Evolutionary conservation across 2,329 filamentous ascomycete genomes (phyloP).

Genomic region (Dothistroma pini): DNA sequence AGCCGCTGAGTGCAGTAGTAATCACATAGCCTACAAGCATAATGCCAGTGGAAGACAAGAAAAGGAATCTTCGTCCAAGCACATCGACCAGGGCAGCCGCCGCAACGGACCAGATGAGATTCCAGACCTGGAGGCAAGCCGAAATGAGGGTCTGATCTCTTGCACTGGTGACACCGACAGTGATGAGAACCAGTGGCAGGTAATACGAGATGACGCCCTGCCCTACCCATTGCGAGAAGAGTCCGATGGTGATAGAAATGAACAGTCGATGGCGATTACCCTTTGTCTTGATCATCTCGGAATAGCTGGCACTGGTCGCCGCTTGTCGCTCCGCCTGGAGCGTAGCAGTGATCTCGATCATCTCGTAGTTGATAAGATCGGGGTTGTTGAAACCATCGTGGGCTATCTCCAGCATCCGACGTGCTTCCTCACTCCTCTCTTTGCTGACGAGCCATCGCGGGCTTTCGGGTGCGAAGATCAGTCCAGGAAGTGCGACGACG

Average conservation of each 20-base stretch:
- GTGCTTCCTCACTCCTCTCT: conserved; percentile 15
- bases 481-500: conserved; percentile 22
- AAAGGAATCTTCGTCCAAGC: conserved; percentile 43
- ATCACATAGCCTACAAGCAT: conserved; percentile 43
- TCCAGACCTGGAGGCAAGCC: conserved; percentile 39
- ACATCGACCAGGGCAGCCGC: conserved; percentile 43
- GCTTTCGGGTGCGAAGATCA: conserved; percentile 6
- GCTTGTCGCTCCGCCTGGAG: conserved; percentile 47
- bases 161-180: conserved; percentile 38
- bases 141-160: conserved; percentile 39
- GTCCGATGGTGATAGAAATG: conserved; percentile 38
- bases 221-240: conserved; percentile 40
- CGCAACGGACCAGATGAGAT: conserved; percentile 36
- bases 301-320: conserved; percentile 38
- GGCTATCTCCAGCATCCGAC: conserved; percentile 46
- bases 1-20: conserved; percentile 30
- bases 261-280: conserved; percentile 37
- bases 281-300: conserved; percentile 20
- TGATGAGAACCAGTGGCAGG: conserved; percentile 35
- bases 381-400: conserved; percentile 57
- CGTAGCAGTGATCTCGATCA: conserved; percentile 52
- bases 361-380: conserved; percentile 63
- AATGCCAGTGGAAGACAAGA: conserved; percentile 40
- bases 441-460: conserved; percentile 17
- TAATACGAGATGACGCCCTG: conserved; percentile 38